Evolutionary conservation across 2,329 filamentous ascomycete species (phyloP).

Genomic region (Phaeosphaeria sp.): DNA sequence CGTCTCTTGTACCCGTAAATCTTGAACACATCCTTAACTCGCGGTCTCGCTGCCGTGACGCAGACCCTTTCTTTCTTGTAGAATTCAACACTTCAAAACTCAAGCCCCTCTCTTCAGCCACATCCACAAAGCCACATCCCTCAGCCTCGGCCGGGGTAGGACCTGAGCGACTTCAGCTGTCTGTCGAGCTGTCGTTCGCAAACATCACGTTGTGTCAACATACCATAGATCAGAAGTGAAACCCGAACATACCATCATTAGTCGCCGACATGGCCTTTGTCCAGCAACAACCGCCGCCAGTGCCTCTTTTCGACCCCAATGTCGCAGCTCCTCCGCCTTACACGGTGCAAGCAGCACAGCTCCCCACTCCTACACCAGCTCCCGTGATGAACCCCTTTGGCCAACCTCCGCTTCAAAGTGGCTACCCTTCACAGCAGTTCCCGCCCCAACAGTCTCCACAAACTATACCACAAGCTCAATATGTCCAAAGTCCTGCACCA

Average conservation of each 20-base stretch:
- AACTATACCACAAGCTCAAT: constrained; percentile 15
- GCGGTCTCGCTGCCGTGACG: neutral
- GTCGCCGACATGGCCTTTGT: constrained; percentile 13
- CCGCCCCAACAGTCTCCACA: constrained; percentile 13
- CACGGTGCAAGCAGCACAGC: constrained; percentile 20
- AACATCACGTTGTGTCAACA: neutral
- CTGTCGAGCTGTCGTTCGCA: neutral
- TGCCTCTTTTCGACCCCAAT: neutral
- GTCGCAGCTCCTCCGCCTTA: constrained; percentile 19
- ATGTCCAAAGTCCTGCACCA: constrained; percentile 13
- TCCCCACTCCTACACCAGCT: constrained; percentile 23
- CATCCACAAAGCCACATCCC: constrained; percentile 4
- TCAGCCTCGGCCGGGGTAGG: constrained; percentile 5
- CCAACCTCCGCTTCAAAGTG: constrained; percentile 17
- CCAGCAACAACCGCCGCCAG: constrained; percentile 23
- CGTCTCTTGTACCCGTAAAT: neutral
- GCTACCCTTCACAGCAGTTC: constrained; percentile 20
- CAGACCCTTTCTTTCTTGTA: neutral
- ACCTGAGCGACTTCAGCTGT: neutral
- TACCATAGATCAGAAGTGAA: neutral
- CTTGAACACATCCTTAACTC: constrained; percentile 1
- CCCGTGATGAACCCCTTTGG: constrained; percentile 18
- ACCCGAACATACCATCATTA: neutral
- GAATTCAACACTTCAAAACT: neutral
- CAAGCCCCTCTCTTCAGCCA: constrained; percentile 16